Evolutionary conservation across 208 protist genomes (phyloP).

Genomic region (Trypanosoma platydactyli): DNA sequence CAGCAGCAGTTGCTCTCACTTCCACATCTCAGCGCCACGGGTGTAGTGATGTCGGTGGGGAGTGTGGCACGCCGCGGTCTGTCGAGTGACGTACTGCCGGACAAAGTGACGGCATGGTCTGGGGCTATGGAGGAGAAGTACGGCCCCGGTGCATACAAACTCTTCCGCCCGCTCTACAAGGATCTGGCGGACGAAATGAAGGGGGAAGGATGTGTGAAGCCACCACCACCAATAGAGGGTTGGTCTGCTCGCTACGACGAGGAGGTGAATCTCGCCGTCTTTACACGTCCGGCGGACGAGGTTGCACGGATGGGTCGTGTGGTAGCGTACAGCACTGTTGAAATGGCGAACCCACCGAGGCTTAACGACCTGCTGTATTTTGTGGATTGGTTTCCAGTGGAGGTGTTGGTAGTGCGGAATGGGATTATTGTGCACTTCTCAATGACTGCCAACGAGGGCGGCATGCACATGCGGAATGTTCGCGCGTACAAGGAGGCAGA

Average conservation of each 20-base stretch:
- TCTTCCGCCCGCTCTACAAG: conserved; percentile 82
- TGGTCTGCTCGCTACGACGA: conserved; percentile 53
- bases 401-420: conserved; percentile 73
- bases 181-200: conserved; percentile 81
- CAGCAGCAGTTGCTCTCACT: background rate
- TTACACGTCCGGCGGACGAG: conserved; percentile 45
- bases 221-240: conserved; percentile 56
- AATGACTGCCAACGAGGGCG: conserved; percentile 65
- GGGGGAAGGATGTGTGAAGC: conserved; percentile 62
- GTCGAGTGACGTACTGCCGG: conserved; percentile 25
- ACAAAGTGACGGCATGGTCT: conserved; percentile 40
- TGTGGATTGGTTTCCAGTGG: conserved; percentile 75
- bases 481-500: conserved; percentile 63
- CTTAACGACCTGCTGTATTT: conserved; percentile 70
- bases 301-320: conserved; percentile 38
- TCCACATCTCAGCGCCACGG: background rate
- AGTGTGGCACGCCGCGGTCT: conserved; percentile 13
- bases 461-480: conserved; percentile 88
- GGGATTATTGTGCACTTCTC: conserved; percentile 79
- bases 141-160: conserved; percentile 63
- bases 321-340: conserved; percentile 60
- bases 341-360: conserved; percentile 53
- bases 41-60: conserved; percentile 8
- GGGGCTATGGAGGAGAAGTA: conserved; percentile 54
- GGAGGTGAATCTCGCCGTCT: conserved; percentile 52